phyloP scores from a whole-genome alignment of 257 asterid species.

The Solanum arcanum region DNA sequence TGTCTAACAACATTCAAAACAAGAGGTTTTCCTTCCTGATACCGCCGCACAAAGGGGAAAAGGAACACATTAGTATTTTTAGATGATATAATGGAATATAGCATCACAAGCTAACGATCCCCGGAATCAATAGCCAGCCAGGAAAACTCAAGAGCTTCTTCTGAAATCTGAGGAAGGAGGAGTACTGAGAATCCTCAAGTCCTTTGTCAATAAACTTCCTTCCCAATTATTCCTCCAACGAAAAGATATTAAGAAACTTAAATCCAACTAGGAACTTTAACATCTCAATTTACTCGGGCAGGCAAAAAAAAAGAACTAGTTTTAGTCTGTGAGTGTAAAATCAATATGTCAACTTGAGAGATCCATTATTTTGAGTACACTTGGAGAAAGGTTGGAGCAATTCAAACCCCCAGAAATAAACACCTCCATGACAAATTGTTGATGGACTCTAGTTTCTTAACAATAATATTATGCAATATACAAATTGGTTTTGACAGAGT shows the following conservation, averaged over 20 bases:
- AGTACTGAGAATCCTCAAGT: neutral
- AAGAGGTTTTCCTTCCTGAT: slow-evolving; percentile 97
- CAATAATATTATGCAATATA: neutral
- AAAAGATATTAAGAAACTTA: neutral
- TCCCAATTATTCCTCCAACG: neutral
- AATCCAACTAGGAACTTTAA: no score
- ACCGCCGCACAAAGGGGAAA: neutral
- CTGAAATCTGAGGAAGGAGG: neutral
- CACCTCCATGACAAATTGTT: neutral
- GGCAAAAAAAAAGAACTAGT: neutral
- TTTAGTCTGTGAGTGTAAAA: neutral
- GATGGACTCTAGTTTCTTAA: neutral
- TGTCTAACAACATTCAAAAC: slow-evolving; percentile 81
- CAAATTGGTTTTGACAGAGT: neutral
- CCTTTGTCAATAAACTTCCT: neutral
- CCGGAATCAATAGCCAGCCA: neutral
- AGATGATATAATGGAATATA: neutral
- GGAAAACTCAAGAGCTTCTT: neutral
- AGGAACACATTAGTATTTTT: neutral
- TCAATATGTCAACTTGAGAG: neutral
- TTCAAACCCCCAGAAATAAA: neutral
- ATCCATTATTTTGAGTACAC: neutral
- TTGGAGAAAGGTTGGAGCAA: neutral
- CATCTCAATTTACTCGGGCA: neutral
- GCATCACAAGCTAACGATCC: neutral